phyloP scores from a whole-genome alignment of 208 protist species.

The Trypanosoma brucei region DNA sequence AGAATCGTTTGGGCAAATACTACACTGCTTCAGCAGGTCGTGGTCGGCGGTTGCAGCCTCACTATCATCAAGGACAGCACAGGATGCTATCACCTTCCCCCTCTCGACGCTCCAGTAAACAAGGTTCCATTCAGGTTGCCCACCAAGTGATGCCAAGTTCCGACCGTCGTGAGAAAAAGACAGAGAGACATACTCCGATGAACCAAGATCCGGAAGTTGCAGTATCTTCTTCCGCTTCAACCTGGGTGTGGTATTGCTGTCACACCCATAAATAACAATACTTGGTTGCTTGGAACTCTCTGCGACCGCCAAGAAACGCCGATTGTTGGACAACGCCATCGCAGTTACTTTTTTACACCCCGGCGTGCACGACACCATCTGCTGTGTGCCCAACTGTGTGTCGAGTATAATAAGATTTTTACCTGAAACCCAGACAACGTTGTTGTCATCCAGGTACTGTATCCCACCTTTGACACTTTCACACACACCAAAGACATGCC shows the following conservation, averaged over 20 bases:
- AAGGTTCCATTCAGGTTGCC: conserved; percentile 91
- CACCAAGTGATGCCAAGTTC: conserved; percentile 83
- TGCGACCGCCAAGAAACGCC: conserved; percentile 91
- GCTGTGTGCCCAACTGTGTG: conserved; percentile 86
- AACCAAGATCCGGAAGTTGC: conserved; percentile 79
- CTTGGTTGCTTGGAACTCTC: conserved; percentile 80
- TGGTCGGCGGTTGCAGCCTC: conserved; percentile 36
- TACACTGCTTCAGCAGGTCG: conserved; percentile 83
- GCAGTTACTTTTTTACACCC: conserved; percentile 87
- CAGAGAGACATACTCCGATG: conserved; percentile 83
- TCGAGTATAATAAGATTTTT: conserved; percentile 91
- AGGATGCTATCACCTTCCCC: conserved; percentile 73
- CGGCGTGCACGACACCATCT: conserved; percentile 85
- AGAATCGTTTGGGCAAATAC: conserved; percentile 86
- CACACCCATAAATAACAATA: conserved; percentile 90
- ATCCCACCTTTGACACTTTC: conserved; percentile 91
- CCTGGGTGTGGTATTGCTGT: conserved; percentile 71
- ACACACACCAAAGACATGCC: conserved; percentile 92
- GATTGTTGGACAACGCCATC: conserved; percentile 86
- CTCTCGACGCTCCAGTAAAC: conserved; percentile 92
- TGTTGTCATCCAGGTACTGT: conserved; percentile 92
- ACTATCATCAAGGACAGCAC: conserved; percentile 47
- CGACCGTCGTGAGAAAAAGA: conserved; percentile 90
- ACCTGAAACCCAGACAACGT: conserved; percentile 90
- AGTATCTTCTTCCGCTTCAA: conserved; percentile 81